These are phyloP conservation scores for Microcos paniculata DNA, from an alignment of 345 rosid genomes.

Conservation along the genomic window DNA sequence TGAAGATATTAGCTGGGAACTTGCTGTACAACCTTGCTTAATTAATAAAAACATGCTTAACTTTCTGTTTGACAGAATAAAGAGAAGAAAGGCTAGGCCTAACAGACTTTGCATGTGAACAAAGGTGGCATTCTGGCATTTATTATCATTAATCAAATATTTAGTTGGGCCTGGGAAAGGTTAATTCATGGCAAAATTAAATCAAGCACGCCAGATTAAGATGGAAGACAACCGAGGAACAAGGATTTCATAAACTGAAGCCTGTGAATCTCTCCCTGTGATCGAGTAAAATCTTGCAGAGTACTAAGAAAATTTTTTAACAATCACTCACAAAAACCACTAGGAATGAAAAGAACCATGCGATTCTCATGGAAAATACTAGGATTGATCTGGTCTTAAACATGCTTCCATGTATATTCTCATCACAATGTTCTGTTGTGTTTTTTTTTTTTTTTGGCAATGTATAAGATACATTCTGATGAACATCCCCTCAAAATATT, in stretches of 20 bases:
- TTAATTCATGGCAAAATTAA: not conserved
- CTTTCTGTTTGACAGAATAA: too few relatives aligned
- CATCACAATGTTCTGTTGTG: not conserved
- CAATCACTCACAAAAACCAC: not conserved
- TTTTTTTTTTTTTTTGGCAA: not conserved
- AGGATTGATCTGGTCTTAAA: not conserved
- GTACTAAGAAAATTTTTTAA: not conserved
- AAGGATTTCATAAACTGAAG: not conserved
- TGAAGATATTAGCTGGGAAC: not conserved
- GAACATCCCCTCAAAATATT: not conserved
- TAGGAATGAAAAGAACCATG: not conserved
- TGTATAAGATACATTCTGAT: not conserved
- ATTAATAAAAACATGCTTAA: not conserved
- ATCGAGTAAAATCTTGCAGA: not conserved
- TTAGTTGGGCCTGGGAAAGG: not conserved
- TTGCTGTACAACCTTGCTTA: not conserved
- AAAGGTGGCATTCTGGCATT: too few relatives aligned
- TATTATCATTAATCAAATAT: too few relatives aligned
- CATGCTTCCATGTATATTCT: not conserved
- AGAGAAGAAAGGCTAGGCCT: too few relatives aligned
- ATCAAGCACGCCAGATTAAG: not conserved
- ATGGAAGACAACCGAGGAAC: not conserved
- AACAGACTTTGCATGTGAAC: too few relatives aligned
- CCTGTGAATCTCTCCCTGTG: not conserved
- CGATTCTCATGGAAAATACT: not conserved